A percentile compares a stretch with the other conserved stretches of the same genome.
phyloP scores from a whole-genome alignment of 306 rosid species.

The Carpinus viminea region DNA sequence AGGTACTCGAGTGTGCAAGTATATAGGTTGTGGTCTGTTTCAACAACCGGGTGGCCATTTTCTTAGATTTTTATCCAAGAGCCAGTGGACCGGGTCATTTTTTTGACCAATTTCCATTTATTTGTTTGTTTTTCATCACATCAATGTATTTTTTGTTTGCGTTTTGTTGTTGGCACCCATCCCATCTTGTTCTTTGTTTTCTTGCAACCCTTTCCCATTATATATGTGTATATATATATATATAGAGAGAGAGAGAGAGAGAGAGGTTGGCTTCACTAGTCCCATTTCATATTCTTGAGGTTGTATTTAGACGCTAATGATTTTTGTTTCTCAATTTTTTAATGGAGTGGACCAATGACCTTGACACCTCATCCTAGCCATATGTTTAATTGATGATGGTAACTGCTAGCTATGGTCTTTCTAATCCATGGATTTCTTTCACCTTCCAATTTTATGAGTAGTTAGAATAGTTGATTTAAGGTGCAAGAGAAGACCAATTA shows the following conservation, averaged over 20 bases:
- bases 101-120: no score
- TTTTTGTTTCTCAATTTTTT: not conserved
- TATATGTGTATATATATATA: no score
- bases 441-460: conserved; percentile 3
- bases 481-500: conserved; percentile 11
- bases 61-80: no score
- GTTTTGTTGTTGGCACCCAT: no score
- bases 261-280: not conserved
- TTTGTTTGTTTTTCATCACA: no score
- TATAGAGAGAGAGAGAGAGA: no score
- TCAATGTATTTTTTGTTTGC: no score
- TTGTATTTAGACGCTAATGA: not conserved
- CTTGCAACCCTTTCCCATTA: no score
- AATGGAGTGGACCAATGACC: not conserved
- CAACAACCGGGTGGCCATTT: no score
- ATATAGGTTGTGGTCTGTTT: not conserved
- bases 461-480: conserved; percentile 1
- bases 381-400: not conserved
- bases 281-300: conserved; percentile 5
- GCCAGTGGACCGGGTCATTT: no score
- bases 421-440: not conserved
- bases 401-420: not conserved
- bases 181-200: no score
- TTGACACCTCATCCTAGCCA: not conserved
- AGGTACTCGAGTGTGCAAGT: conserved; percentile 43